A percentile compares a stretch with the other conserved stretches of the same genome.
phyloP scores from a whole-genome alignment of 2,329 filamentous ascomycete species.

The Plectosphaerella cucumerina region DNA sequence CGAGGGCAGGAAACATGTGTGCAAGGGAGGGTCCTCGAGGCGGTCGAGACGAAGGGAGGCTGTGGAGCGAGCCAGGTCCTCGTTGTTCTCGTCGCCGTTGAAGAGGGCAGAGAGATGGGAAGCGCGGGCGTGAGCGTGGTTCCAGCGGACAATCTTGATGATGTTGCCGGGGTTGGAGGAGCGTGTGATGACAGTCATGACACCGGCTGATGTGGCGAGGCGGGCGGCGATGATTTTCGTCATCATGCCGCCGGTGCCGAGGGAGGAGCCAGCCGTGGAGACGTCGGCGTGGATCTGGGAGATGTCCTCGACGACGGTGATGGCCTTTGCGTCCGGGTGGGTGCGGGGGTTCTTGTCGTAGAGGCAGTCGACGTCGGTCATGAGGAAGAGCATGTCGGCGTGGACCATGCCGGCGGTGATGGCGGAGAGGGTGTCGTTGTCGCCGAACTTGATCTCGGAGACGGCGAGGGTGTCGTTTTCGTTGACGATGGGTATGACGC shows the following conservation, averaged over 20 bases:
- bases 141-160: slow-evolving; percentile 75
- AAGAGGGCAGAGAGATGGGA: slow-evolving; percentile 2
- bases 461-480: slow-evolving; percentile 97
- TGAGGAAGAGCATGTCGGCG: slow-evolving; percentile 92
- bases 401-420: slow-evolving; percentile 98
- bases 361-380: slow-evolving; percentile 97
- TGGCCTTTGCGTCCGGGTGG: slow-evolving; percentile 79
- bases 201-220: slow-evolving; percentile 87
- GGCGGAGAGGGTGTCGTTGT: slow-evolving; percentile 95
- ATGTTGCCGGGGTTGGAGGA: slow-evolving; percentile 95
- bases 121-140: slow-evolving; percentile 47
- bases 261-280: slow-evolving; percentile 78
- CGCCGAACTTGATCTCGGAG: slow-evolving; percentile 98
- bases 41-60: slow-evolving; percentile 35
- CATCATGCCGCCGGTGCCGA: slow-evolving; percentile 95
- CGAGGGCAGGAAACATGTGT: slow-evolving; percentile 90
- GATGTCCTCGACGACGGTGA: slow-evolving; percentile 91
- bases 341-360: slow-evolving; percentile 94
- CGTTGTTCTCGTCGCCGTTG: slow-evolving; percentile 13
- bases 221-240: slow-evolving; percentile 95
- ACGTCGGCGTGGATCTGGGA: slow-evolving; percentile 79
- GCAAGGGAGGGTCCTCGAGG: slow-evolving; percentile 57
- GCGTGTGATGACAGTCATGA: slow-evolving; percentile 91
- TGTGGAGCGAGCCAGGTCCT: slow-evolving; percentile 34
- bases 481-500: slow-evolving; percentile 96